These are phyloP conservation scores for Panus rudis DNA, from an alignment of 768 basidiomycete species.

Conservation along the genomic window DNA sequence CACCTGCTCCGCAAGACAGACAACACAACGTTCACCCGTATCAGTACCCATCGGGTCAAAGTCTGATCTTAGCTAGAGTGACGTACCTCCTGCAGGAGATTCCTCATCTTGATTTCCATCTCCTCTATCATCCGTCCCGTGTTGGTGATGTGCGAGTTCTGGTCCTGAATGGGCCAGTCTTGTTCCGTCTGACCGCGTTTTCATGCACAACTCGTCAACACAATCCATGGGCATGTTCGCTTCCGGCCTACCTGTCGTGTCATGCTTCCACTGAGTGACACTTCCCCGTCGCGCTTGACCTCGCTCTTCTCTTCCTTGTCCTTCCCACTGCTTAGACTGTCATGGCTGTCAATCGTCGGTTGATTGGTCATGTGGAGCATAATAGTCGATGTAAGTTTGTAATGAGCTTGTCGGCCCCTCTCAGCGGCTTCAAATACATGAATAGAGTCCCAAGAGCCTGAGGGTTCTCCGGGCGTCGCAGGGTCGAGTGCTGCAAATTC, in stretches of 20 bases:
- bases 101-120: slow-evolving; percentile 99
- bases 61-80: background rate
- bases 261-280: slow-evolving; percentile 92
- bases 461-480: slow-evolving; percentile 48
- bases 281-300: slow-evolving; percentile 63
- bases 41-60: background rate
- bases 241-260: slow-evolving; percentile 91
- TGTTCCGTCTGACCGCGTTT: slow-evolving; percentile 61
- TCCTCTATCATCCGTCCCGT: slow-evolving; percentile 96
- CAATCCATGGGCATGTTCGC: too few relatives aligned
- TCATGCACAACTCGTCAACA: slow-evolving; percentile 4
- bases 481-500: slow-evolving; percentile 49
- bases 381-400: slow-evolving; percentile 94
- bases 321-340: slow-evolving; percentile 7
- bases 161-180: slow-evolving; percentile 76
- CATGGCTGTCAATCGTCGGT: slow-evolving; percentile 26
- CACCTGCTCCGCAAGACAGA: slow-evolving; percentile 40
- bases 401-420: slow-evolving; percentile 86
- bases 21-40: slow-evolving; percentile 4
- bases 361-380: slow-evolving; percentile 81
- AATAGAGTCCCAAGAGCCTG: slow-evolving; percentile 96
- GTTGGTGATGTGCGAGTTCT: slow-evolving; percentile 84
- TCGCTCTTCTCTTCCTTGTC: slow-evolving; percentile 30
- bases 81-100: slow-evolving; percentile 78
- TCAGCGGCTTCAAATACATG: slow-evolving; percentile 97